A percentile compares a stretch with the other conserved stretches of the same genome.
Conservation (phyloP, 192 early-diverging fungal genomes). For the Coemansia sp. region DNA sequence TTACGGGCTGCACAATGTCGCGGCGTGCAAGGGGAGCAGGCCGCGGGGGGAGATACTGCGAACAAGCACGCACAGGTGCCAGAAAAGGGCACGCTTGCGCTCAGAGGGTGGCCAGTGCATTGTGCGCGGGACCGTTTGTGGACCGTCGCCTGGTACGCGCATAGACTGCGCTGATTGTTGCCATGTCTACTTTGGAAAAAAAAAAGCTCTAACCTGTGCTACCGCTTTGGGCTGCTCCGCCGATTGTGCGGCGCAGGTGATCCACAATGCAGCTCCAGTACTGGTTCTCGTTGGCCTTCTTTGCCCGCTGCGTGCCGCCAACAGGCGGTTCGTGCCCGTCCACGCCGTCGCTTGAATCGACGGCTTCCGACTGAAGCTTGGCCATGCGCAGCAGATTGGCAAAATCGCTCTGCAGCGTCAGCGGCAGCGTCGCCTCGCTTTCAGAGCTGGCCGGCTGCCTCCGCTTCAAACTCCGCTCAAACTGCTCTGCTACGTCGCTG, state of each 20-base stretch:
- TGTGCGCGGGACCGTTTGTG: too few species aligned
- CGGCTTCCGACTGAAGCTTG: conserved; percentile 1
- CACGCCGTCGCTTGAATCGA: neutral
- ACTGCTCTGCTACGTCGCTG: conserved; percentile 61
- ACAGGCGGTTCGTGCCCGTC: conserved; percentile 12
- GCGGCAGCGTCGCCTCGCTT: conserved; percentile 7
- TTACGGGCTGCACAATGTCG: too few species aligned
- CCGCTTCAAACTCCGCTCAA: conserved; percentile 54
- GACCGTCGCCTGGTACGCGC: too few species aligned
- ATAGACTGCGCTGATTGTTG: too few species aligned
- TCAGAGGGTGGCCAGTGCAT: too few species aligned
- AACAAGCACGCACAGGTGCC: too few species aligned
- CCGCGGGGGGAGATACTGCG: too few species aligned
- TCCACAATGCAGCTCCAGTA: conserved; percentile 49
- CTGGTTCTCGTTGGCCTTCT: conserved; percentile 45
- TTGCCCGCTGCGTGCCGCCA: conserved; percentile 13
- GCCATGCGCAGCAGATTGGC: conserved; percentile 47
- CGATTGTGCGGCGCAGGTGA: conserved; percentile 34
- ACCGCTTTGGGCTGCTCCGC: neutral
- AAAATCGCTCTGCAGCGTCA: conserved; percentile 47
- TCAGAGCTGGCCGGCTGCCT: conserved; percentile 4
- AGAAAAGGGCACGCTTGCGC: too few species aligned
- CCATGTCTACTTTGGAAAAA: too few species aligned
- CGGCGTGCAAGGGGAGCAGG: too few species aligned
- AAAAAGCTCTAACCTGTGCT: too few species aligned